Evolutionary conservation across 2,329 filamentous ascomycete genomes (phyloP).

Genomic region (Fusarium secorum): DNA sequence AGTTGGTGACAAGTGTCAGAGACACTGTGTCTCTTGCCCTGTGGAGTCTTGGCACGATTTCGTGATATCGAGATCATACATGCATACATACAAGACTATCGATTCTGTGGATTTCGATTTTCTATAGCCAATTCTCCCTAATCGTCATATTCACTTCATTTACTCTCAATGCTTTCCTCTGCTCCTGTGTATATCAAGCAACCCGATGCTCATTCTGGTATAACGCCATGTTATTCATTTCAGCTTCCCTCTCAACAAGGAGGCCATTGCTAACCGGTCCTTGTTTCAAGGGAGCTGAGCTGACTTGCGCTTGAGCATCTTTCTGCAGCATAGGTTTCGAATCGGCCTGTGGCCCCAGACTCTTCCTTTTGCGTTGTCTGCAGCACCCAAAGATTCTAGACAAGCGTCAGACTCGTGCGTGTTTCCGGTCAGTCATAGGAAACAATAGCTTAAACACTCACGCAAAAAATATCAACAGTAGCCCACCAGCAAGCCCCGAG

Average conservation of each 20-base stretch:
- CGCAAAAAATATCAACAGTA: conserved; percentile 25
- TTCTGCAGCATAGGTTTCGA: background rate
- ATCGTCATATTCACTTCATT: background rate
- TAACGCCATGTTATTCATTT: background rate
- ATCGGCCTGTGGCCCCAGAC: background rate
- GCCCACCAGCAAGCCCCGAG: background rate
- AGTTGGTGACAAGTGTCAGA: conserved; percentile 7
- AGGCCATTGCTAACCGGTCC: background rate
- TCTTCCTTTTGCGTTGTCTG: background rate
- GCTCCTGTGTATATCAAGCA: background rate
- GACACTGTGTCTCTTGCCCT: conserved; percentile 24
- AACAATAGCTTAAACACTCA: background rate
- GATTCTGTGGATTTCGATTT: conserved; percentile 25
- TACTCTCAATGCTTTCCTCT: background rate
- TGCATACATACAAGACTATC: conserved; percentile 10
- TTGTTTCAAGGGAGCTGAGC: background rate
- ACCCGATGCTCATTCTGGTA: background rate
- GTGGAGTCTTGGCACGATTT: conserved; percentile 4
- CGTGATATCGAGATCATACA: background rate
- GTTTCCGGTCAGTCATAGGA: background rate
- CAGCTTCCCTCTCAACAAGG: background rate
- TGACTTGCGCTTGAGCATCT: background rate
- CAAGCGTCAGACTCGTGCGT: background rate
- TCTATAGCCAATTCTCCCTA: conserved; percentile 17
- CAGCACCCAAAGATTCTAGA: conserved; percentile 20